Evolutionary conservation across 345 rosid species (phyloP), one percentile per base, ranked within the genome.

Genomic region (Salix brachista): DNA sequence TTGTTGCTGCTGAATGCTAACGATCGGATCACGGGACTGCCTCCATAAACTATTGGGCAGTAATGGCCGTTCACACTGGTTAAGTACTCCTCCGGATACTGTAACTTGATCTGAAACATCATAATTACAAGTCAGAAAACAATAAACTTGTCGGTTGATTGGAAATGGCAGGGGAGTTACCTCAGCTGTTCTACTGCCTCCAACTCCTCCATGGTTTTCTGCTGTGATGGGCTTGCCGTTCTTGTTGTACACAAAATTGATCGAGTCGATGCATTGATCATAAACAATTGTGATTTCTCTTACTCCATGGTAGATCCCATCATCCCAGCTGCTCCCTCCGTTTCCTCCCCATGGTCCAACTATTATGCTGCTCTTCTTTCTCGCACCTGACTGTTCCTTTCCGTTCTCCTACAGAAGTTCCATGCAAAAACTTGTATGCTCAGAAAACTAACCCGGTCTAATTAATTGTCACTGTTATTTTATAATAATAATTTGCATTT

Each of bases 341-440:
- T 87, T 84, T 77, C 96, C 97, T 79, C 97, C 97, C 96, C 97
- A 90, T 21, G 91, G 90, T 73, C 94, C 97, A 7, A 88, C 86
- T 26, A 83, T 73, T 60, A 85, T 76, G 67, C 79, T 79, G 61
- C 80, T 79, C 78, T 65, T 86, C 74, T 79, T 85, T 58, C 73
- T 81, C 34, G 71, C 75, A 9, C 70, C 73, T n/a, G 72, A 26
- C 39, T 70, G 78, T 42, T 80, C 81, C 54, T 79, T 79, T 26
- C 76, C 61, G 16, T 67, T 50, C 25, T 67, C 78, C 78, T 75
- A 13, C n/a, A 17, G 2, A 21, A 39, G 44, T 1, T 23, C 41
- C 17, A 10, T 30, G 18, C 60, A 25, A 16, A 26, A 48, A 42
- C 50, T 44, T 13, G 17, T 13, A 44, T 3, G 5, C 50, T 44